These are phyloP conservation scores for Termitomyces sp. DNA, from an alignment of 1,284 basidiomycete genomes.

Conservation along the genomic window DNA sequence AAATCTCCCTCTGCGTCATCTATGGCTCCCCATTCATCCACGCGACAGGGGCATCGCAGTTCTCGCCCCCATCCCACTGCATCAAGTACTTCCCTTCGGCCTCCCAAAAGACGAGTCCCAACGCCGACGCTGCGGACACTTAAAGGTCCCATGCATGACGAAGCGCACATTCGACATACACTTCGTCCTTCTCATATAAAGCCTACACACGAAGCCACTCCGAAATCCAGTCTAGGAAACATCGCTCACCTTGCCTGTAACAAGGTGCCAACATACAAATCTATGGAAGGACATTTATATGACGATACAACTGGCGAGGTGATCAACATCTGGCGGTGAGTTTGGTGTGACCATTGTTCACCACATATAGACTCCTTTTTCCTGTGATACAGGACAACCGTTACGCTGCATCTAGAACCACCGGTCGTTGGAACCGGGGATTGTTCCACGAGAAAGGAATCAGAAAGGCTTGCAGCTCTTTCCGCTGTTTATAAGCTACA, in stretches of 20 bases:
- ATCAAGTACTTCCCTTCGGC: slow-evolving; percentile 9
- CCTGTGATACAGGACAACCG: slow-evolving; percentile 36
- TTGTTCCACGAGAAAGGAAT: slow-evolving; percentile 57
- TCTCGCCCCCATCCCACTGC: slow-evolving; percentile 12
- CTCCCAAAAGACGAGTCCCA: slow-evolving; percentile 14
- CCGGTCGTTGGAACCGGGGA: slow-evolving; percentile 60
- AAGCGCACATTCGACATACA: slow-evolving; percentile 26
- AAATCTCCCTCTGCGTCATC: slow-evolving; percentile 15
- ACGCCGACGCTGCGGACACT: slow-evolving; percentile 18
- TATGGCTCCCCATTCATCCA: slow-evolving; percentile 22
- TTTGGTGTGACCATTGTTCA: slow-evolving; percentile 1
- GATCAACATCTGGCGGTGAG: slow-evolving; percentile 31
- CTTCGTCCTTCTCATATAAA: slow-evolving; percentile 27
- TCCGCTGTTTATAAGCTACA: slow-evolving; percentile 70
- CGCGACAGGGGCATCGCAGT: slow-evolving; percentile 9
- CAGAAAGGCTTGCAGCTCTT: slow-evolving; percentile 73
- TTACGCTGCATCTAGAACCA: slow-evolving; percentile 38
- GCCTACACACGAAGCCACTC: slow-evolving; percentile 24
- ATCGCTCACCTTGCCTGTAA: slow-evolving; percentile 26
- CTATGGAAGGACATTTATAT: slow-evolving; percentile 24
- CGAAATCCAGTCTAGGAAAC: slow-evolving; percentile 37
- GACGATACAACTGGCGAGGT: slow-evolving; percentile 17
- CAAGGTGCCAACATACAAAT: slow-evolving; percentile 30
- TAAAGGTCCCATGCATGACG: slow-evolving; percentile 31
- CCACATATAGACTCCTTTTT: not conserved